Percentiles rank a stretch among this genome's conserved stretches.
These are phyloP conservation scores for Colletotrichum endophyticum DNA, from an alignment of 2,329 filamentous ascomycete species.

Conservation along the genomic window DNA sequence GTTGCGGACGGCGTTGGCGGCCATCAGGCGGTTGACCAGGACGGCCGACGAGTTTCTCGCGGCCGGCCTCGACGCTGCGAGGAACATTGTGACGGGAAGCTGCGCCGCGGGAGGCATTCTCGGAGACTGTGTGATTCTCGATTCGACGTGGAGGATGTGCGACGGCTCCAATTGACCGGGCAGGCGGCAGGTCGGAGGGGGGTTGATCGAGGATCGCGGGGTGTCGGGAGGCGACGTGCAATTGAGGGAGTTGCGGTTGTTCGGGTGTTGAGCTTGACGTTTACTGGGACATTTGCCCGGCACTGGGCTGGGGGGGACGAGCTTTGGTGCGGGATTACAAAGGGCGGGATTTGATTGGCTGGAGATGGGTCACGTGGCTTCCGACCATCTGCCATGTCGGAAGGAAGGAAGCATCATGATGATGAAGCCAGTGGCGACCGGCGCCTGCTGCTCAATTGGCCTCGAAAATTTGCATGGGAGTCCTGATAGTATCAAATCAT, in stretches of 20 bases:
- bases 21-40: slow-evolving; percentile 16
- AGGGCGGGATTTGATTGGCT: slow-evolving; percentile 23
- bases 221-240: not conserved
- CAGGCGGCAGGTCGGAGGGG: slow-evolving; percentile 5
- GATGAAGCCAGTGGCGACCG: slow-evolving; percentile 3
- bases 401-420: not conserved
- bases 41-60: slow-evolving; percentile 11
- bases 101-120: slow-evolving; percentile 21
- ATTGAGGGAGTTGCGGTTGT: not conserved
- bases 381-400: not conserved
- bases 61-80: slow-evolving; percentile 16
- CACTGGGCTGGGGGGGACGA: slow-evolving; percentile 2
- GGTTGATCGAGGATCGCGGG: not conserved
- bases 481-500: fast-evolving
- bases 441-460: not conserved
- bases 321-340: slow-evolving; percentile 26
- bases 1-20: slow-evolving; percentile 22
- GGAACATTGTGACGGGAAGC: slow-evolving; percentile 20
- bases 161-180: slow-evolving; percentile 18
- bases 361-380: slow-evolving; percentile 1
- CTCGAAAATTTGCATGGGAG: fast-evolving
- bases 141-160: not conserved
- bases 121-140: not conserved
- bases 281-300: slow-evolving; percentile 13
- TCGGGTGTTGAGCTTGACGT: slow-evolving; percentile 20